Conservation (phyloP, 2,329 filamentous ascomycete species). For the Penicillium sp. region DNA sequence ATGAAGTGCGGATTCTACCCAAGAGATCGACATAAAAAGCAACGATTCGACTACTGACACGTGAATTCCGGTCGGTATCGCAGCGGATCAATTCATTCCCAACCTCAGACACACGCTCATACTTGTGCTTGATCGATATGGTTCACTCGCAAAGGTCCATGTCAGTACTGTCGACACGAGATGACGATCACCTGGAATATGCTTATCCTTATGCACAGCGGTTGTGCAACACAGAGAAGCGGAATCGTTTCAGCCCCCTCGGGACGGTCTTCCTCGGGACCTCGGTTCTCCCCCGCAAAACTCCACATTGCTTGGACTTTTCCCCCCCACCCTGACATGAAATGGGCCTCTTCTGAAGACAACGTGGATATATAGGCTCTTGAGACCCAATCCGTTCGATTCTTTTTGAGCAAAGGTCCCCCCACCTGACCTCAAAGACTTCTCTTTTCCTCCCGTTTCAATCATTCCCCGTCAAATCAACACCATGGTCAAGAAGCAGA, state of each 20-base stretch:
- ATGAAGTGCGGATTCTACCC: too few relatives aligned
- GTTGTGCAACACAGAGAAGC: slow-evolving; percentile 3
- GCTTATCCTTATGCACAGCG: slow-evolving; percentile 1
- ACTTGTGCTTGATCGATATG: not conserved
- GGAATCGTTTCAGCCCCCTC: not conserved
- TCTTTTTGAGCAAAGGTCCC: not conserved
- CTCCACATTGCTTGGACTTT: slow-evolving; percentile 1
- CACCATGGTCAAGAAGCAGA: slow-evolving; percentile 48
- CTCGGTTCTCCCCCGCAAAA: slow-evolving; percentile 31
- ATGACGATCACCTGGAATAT: slow-evolving; percentile 1
- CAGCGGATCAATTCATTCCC: too few relatives aligned
- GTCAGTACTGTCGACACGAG: not conserved
- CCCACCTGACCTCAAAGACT: not conserved
- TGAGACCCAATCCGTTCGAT: too few relatives aligned
- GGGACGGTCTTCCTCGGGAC: slow-evolving; percentile 26
- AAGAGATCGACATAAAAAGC: not conserved
- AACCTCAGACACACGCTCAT: not conserved
- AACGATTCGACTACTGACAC: not conserved
- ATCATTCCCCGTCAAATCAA: slow-evolving; percentile 1
- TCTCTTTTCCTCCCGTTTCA: not conserved
- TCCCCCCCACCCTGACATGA: slow-evolving; percentile 8
- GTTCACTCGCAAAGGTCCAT: too few relatives aligned
- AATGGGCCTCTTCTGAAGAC: slow-evolving; percentile 1
- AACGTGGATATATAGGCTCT: not conserved
- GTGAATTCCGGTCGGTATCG: too few relatives aligned